Conservation (phyloP, 345 rosid species). For the Dipteronia sinensis region DNA sequence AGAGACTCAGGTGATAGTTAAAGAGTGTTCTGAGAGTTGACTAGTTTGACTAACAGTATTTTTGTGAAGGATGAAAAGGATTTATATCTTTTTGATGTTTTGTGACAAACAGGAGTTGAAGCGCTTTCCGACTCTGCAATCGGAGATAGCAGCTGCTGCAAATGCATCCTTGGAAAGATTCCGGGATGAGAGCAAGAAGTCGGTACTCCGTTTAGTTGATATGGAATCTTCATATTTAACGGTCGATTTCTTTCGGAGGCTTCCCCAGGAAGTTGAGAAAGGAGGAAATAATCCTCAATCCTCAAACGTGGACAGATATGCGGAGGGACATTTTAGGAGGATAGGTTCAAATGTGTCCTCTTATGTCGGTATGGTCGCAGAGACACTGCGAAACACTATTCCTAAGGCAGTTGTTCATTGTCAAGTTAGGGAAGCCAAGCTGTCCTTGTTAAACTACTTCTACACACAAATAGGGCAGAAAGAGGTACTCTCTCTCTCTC, state of each 20-base stretch:
- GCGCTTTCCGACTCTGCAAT: constrained; percentile 78
- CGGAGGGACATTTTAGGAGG: constrained; percentile 74
- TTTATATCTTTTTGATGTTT: constrained; percentile 7
- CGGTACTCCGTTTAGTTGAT: constrained; percentile 63
- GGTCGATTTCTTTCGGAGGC: constrained; percentile 77
- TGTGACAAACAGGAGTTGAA: constrained; percentile 58
- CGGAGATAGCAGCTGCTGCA: constrained; percentile 73
- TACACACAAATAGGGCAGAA: constrained; percentile 67
- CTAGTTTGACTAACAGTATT: neutral
- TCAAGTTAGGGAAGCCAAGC: constrained; percentile 84
- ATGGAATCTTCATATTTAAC: constrained; percentile 86
- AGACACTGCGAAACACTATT: constrained; percentile 63
- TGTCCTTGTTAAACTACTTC: constrained; percentile 68
- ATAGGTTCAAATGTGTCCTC: constrained; percentile 78
- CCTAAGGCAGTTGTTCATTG: constrained; percentile 81
- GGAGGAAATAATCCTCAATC: constrained; percentile 41
- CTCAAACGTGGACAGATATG: constrained; percentile 48
- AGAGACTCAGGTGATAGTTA: constrained; percentile 62
- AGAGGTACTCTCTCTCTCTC: constrained; percentile 51
- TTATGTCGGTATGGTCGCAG: constrained; percentile 73
- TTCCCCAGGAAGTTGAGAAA: constrained; percentile 74
- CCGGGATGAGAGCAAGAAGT: constrained; percentile 74
- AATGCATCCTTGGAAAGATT: constrained; percentile 64
- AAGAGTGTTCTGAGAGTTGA: neutral
- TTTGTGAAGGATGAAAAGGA: neutral